Percentiles rank a stretch among this genome's conserved stretches.
These are phyloP conservation scores for Paraurostyla sp. DNA, from an alignment of 73 alveolate genomes.

Conservation along the genomic window DNA sequence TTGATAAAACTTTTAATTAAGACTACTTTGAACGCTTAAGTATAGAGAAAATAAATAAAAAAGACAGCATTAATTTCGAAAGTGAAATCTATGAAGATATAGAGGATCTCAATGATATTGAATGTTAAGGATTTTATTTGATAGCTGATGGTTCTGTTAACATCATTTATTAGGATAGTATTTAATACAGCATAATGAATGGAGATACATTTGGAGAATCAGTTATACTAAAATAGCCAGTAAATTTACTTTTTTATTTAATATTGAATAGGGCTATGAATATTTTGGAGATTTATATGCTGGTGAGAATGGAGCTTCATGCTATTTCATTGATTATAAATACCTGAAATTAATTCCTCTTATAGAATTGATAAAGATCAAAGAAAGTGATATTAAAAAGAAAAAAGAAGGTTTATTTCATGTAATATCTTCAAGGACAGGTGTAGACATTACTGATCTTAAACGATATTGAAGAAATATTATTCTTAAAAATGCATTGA, in stretches of 20 bases:
- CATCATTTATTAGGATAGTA: not conserved
- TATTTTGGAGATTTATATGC: slow-evolving; percentile 56
- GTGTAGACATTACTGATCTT: not conserved
- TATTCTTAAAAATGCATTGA: not conserved
- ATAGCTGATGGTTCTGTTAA: not conserved
- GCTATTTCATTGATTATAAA: slow-evolving; percentile 12
- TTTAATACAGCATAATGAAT: not conserved
- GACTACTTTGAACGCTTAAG: no score
- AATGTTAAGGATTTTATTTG: slow-evolving; percentile 14
- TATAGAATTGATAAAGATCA: not conserved
- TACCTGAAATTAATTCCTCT: not conserved
- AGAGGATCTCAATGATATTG: not conserved
- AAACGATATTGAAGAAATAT: slow-evolving; percentile 39
- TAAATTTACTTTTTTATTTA: not conserved
- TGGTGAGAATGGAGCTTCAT: slow-evolving; percentile 27
- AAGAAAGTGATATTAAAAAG: not conserved
- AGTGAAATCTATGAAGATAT: no score
- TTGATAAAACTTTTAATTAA: no score
- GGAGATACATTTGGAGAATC: slow-evolving; percentile 59
- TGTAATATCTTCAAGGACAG: not conserved
- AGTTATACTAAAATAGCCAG: not conserved
- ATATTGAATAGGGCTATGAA: slow-evolving; percentile 28
- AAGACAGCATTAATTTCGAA: not conserved
- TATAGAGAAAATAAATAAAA: no score
- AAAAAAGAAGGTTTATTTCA: slow-evolving; percentile 43